Base-by-base conservation (phyloP, 2,329 filamentous ascomycete genomes). In the Graphiopsis chlorocephala region DNA sequence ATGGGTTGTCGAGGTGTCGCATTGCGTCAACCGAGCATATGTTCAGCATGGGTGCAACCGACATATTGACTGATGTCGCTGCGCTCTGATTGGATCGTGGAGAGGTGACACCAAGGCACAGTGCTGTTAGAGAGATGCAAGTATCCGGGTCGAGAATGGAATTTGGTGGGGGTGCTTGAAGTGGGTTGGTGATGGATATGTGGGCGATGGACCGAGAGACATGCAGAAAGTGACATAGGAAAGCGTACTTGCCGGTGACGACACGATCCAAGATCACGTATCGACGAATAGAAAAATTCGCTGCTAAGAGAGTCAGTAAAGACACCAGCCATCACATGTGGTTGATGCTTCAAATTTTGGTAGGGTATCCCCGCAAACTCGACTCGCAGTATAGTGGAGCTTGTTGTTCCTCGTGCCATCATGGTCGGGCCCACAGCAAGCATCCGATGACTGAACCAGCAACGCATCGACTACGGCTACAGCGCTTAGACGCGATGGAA, bases 311-410 rank as follows among this genome's bases (percentile, higher is more conserved):
- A 56, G 53, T 56, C 53, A 56, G n/a, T 25, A 23, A 11, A 23
- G 20, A 56, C 53, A 31, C 47, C 47, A 26, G 31, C 53, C 28
- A 26, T 33, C 29, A 56, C 23, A 17, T 56, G 29, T 56, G 47
- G 31, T 56, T 56, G 29, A 38, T 35, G 31, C 29, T 38, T 23
- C 15, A 35, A 26, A 20, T 26, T 56, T 23, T 23, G 14, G 31
- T 23, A 56, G 53, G 53, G 53, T 56, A 56, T 56, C 53, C 53
- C 53, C 53, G 53, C 53, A 56, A 38, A 56, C 12, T 56, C 31
- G 53, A 56, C 53, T 56, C 50, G 50, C 28, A 28, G 38, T 45
- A 45, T 45, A 11, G 29, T 53, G 50, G 50, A 53, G 50, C 47
- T 25, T 52, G 29, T 23, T 38, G 53, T 61, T 61, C 26, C 59